Base-by-base conservation (phyloP, 192 early-diverging fungal genomes). In the Dimargaris cristalligena region DNA sequence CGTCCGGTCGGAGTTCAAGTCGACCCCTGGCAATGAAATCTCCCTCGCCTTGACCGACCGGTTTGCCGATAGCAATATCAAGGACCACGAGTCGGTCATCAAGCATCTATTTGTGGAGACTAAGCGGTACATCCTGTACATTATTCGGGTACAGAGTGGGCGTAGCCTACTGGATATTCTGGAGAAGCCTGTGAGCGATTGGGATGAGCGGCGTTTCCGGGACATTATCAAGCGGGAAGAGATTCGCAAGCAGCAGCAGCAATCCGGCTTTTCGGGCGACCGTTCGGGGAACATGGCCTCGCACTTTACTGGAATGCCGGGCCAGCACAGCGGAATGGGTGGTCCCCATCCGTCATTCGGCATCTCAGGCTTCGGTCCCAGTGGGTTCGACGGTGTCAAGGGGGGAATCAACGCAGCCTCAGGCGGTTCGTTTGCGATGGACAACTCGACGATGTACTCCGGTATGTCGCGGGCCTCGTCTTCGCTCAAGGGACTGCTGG, bases 111-210 rank as follows among this genome's bases (percentile, higher is more conserved):
- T 90, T 56, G 75, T 82, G 9, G 92, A 95, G 68, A 91, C 92
- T 35, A 98, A 96, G 71, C 80, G 92, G 34, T 77, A 87, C 59
- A 78, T 92, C 31, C 71, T 92, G 46, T 74, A 78, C n/a, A 81
- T 94, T 32, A 75, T 96, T 54, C 82, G 82, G 33, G 78, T 94
- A n/a, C 89, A 94, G 71, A 73, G 78, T 16, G 95, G 92, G 6
- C 66, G 72, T 45, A 86, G 83, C 59, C 69, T 98, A 28, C 76
- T 89, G 31, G 88, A 91, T 64, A 91, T 96, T 50, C 73, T 98
- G 18, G 81, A 85, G 62, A 73, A 80, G 4, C 72, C 82, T 2
- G 82, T 88, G 0, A 83, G 85, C 1, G 63, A 78, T 4, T 72
- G 80, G 63, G 85, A 95, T 64, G 92, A 98, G 67, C 66, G 78